Percentiles rank a stretch among this genome's conserved stretches.
These are phyloP conservation scores for Kwoniella botswanensis DNA, from an alignment of 768 basidiomycete species.

Conservation along the genomic window DNA sequence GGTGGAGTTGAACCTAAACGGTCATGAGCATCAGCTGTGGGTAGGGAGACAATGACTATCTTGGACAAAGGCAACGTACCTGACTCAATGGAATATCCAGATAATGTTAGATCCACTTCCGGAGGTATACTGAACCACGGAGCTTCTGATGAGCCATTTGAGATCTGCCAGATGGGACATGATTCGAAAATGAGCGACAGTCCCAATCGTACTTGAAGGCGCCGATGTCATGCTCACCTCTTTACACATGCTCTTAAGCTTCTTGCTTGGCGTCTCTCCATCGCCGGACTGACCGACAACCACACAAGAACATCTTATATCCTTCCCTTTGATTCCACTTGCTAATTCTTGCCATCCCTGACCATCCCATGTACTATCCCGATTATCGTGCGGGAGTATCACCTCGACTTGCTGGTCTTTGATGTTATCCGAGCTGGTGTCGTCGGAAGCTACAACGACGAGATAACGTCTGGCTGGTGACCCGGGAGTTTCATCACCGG, in stretches of 20 bases:
- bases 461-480: conserved; percentile 26
- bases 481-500: not conserved
- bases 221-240: conserved; percentile 20
- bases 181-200: not conserved
- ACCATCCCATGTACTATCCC: conserved; percentile 29
- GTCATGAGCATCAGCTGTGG: not conserved
- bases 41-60: not conserved
- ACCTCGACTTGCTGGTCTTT: not conserved
- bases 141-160: conserved; percentile 20
- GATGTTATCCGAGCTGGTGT: not conserved
- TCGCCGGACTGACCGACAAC: conserved; percentile 8
- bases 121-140: conserved; percentile 33
- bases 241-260: conserved; percentile 23
- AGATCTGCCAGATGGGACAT: not conserved
- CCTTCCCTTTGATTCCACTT: conserved; percentile 19
- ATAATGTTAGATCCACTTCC: conserved; percentile 24
- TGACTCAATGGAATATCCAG: conserved; percentile 25
- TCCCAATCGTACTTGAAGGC: not conserved
- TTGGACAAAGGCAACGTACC: conserved; percentile 12
- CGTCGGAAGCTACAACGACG: conserved; percentile 17
- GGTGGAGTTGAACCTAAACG: conserved; percentile 11
- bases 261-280: conserved; percentile 19
- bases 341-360: conserved; percentile 25
- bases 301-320: conserved; percentile 32
- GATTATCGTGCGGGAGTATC: not conserved